Evolutionary conservation across 2,329 filamentous ascomycete species (phyloP).

Genomic region (Xylariales sp.): DNA sequence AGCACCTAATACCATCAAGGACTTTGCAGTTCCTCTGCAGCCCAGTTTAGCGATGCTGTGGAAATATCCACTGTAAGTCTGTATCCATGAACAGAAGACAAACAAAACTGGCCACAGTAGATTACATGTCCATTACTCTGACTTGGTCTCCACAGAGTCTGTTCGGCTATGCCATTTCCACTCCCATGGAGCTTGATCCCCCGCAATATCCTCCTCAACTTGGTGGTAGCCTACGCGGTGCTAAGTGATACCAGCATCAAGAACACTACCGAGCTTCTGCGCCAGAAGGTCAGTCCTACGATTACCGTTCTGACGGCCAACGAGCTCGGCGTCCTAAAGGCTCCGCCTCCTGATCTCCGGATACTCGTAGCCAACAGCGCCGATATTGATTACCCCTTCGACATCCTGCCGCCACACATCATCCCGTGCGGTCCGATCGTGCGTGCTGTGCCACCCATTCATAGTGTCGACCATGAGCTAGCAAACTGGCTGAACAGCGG

Average conservation of each 20-base stretch:
- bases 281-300: neutral
- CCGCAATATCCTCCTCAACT: conserved; percentile 17
- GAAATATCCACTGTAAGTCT: conserved; percentile 33
- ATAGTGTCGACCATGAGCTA: conserved; percentile 30
- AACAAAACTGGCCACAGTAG: too few species aligned
- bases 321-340: too few species aligned
- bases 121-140: too few species aligned
- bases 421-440: conserved; percentile 34
- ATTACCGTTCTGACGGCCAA: conserved; percentile 9
- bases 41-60: neutral
- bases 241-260: conserved; percentile 11
- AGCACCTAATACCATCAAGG: conserved; percentile 37
- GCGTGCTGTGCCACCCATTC: conserved; percentile 27
- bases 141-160: too few species aligned
- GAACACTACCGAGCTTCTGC: conserved; percentile 17
- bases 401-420: conserved; percentile 9
- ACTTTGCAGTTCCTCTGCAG: conserved; percentile 14
- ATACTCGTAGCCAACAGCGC: conserved; percentile 11
- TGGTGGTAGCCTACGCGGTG: conserved; percentile 15
- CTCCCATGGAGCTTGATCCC: conserved; percentile 7
- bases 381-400: conserved; percentile 12
- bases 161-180: conserved; percentile 4
- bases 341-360: conserved; percentile 6
- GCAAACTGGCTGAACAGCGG: conserved; percentile 10
- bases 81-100: too few species aligned